Evolutionary conservation across 768 basidiomycete species (phyloP), one percentile per base, ranked within the genome.

Genomic region (Rhodosporidiobolus odoratus): DNA sequence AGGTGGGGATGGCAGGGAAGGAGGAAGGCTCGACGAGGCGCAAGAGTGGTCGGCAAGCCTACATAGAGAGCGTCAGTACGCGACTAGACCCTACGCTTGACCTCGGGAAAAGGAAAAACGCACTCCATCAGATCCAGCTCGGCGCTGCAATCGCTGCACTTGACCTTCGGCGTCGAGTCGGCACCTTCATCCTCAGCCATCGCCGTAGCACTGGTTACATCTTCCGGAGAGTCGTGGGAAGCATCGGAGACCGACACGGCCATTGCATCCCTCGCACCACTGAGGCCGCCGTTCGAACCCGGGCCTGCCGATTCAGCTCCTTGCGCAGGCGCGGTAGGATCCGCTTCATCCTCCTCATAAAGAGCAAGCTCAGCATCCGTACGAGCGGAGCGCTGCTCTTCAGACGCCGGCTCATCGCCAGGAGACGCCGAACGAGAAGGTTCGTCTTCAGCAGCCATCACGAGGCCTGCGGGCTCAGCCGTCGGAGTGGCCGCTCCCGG

Each of bases 1-100:
- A 0, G 66, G 60, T 6, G 57, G 58, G 12, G 68, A 52, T n/a
- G 41, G 21, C 17, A 41, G 52, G 3, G 60, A 27, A 4, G 61
- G 50, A 21, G 61, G n/a, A 19, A 34, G 38, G 23, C 13, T 23
- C 6, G 56, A 21, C 2, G 59, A 30, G 7, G 35, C 53, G 60
- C 69, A 71, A 16, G 64, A 34, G 34, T 71, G 69, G 27, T 71
- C 69, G 54, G 69, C 69, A 38, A 71, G 64, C 27, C 69, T 71
- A 54, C 8, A 27, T 8, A 13, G 13, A 21, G 37, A 40, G 27
- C n/a, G n/a, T n/a, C n/a, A n/a, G n/a, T n/a, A n/a, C n/a, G n/a
- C n/a, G 43, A 40, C 37, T 1, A 32, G 21, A 16, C 3, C 16
- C 10, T 6, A 1, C 4, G 25, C 4, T 43, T 5, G 16, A 6